Evolutionary conservation across 1,139 yeast genomes (phyloP), one percentile per base, ranked within the genome.

Genomic region (Debaryomyces sp.): DNA sequence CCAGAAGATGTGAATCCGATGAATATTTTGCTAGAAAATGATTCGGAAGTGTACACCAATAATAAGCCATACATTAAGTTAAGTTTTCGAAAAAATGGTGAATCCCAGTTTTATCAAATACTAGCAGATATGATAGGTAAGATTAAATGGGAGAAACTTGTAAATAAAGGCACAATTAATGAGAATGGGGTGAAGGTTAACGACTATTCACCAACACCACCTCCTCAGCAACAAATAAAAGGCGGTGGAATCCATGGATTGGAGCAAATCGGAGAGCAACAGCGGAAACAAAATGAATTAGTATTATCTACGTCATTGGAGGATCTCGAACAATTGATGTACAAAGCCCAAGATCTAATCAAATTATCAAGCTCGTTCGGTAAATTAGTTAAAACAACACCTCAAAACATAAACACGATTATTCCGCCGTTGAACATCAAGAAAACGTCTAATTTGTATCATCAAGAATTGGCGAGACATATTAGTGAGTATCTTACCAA

Each of bases 291-390:
- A 45, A 87, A 86, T 53, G 89, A 88, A 50, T 62, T 76, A 18
- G 76, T 91, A 0, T 71, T 91, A 46, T 80, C 82, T 33, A 78
- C 80, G 30, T 91, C 97, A 0, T 68, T 92, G 37, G 87, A 85
- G 47, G 97, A 90, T 63, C 68, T 92, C 42, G 87, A 87, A 53
- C 86, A 87, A 41, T 71, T 92, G 45, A 85, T 90, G 86, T 77
- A 83, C 23, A 81, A 88, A 53, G 96, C 92, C 1, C 83, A 83
- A 57, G 96, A 91, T 49, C 78, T 92, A 44, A 81, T 86, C 39
- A 72, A 75, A 41, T 66, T 91, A 29, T 65, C 86, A 23, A 72
- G 76, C 44, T 68, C 81, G 40, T 77, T 82, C 64, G 73, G 78
- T 56, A 53, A 68, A 12, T 52, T 71, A 9, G 53, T 70, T 6